These are phyloP conservation scores for Trametes punicea DNA, from an alignment of 768 basidiomycete genomes.

Conservation along the genomic window DNA sequence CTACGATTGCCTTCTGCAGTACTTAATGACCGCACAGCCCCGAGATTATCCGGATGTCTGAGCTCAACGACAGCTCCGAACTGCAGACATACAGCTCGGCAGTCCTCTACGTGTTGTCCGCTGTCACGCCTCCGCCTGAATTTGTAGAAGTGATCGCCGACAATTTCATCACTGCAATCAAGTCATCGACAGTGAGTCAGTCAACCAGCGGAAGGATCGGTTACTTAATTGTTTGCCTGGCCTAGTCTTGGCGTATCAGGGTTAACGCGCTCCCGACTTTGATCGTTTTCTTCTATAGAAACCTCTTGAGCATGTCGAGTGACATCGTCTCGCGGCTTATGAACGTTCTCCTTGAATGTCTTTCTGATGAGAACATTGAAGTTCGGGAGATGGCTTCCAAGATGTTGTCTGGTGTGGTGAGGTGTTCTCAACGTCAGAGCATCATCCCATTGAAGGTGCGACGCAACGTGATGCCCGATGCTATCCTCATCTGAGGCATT, in stretches of 20 bases:
- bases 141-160: constrained; percentile 59
- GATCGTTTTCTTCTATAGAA: constrained; percentile 89
- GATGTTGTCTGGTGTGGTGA: constrained; percentile 79
- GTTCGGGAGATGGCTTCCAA: constrained; percentile 90
- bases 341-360: constrained; percentile 79
- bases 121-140: constrained; percentile 67
- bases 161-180: constrained; percentile 67
- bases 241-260: constrained; percentile 86
- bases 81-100: constrained; percentile 78
- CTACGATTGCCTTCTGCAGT: background rate
- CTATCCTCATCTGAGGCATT: background rate
- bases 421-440: constrained; percentile 87
- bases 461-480: background rate
- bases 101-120: constrained; percentile 79
- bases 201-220: constrained; percentile 6
- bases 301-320: constrained; percentile 73
- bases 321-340: constrained; percentile 66
- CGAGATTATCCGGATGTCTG: constrained; percentile 86
- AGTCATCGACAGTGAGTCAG: constrained; percentile 64
- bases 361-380: constrained; percentile 89
- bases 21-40: constrained; percentile 47
- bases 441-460: constrained; percentile 80
- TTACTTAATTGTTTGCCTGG: constrained; percentile 2
- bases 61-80: constrained; percentile 82
- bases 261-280: constrained; percentile 84